Conservation (phyloP, 352 stramenopile species). For the Elongisporangium undulatum region DNA sequence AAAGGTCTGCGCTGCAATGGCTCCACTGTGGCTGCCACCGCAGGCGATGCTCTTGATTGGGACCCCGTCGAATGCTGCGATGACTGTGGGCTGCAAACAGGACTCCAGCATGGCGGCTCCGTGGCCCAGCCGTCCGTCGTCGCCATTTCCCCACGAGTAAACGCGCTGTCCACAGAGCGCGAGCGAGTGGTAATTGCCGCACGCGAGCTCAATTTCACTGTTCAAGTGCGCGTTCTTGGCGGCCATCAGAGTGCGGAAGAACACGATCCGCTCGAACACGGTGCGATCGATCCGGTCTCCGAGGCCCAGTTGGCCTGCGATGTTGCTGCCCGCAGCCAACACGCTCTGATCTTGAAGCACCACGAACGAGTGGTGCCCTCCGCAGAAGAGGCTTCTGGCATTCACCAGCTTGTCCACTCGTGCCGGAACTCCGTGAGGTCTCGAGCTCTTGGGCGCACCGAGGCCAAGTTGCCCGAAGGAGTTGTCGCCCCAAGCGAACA, state of each 20-base stretch:
- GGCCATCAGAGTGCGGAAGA: constrained; percentile 34
- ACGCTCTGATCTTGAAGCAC: constrained; percentile 47
- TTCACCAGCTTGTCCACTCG: constrained; percentile 51
- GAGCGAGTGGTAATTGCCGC: constrained; percentile 57
- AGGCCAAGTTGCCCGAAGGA: constrained; percentile 51
- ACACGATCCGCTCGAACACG: constrained; percentile 42
- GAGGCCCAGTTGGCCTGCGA: constrained; percentile 56
- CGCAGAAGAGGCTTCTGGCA: constrained; percentile 38
- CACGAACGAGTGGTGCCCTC: constrained; percentile 59
- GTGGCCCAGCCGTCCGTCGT: constrained; percentile 61
- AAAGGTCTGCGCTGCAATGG: constrained; percentile 20
- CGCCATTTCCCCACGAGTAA: constrained; percentile 60
- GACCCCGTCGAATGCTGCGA: constrained; percentile 29
- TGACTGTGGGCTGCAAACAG: constrained; percentile 25
- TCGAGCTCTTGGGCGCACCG: constrained; percentile 17
- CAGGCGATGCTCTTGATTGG: constrained; percentile 36
- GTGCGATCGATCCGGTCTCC: constrained; percentile 38
- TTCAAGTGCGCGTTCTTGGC: not conserved
- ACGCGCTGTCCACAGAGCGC: constrained; percentile 33
- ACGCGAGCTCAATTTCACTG: constrained; percentile 37
- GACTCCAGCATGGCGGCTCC: constrained; percentile 28
- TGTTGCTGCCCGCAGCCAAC: constrained; percentile 54
- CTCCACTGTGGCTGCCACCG: constrained; percentile 55
- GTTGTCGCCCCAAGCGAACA: constrained; percentile 71
- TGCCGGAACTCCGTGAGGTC: constrained; percentile 25